Conservation (phyloP, 805 yeast species). For the Maudiozyma barnettii region DNA sequence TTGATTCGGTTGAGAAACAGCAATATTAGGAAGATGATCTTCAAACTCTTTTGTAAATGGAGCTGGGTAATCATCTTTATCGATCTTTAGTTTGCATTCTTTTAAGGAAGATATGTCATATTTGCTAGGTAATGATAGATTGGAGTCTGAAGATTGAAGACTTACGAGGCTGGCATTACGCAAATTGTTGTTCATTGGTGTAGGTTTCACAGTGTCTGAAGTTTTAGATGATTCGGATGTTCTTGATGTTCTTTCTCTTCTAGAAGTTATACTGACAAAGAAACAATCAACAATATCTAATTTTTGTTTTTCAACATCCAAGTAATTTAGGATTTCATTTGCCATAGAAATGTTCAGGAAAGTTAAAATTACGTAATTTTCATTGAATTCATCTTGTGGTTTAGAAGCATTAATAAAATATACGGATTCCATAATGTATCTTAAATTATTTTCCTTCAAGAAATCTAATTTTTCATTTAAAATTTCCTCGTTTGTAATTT, state of each 20-base stretch:
- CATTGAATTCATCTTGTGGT: slow-evolving; percentile 11
- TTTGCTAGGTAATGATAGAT: slow-evolving; percentile 7
- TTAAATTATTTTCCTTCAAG: slow-evolving; percentile 10
- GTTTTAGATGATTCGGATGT: background rate
- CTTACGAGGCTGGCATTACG: slow-evolving; percentile 4
- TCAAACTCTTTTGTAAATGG: slow-evolving; percentile 10
- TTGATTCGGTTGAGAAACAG: slow-evolving; percentile 13
- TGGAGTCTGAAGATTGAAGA: slow-evolving; percentile 9
- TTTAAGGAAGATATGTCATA: slow-evolving; percentile 9
- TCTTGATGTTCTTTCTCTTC: background rate
- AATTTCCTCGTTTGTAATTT: slow-evolving; percentile 4
- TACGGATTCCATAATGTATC: slow-evolving; percentile 23
- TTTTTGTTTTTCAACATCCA: slow-evolving; percentile 7
- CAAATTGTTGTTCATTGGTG: background rate
- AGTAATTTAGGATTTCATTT: slow-evolving; percentile 17
- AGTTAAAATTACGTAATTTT: slow-evolving; percentile 18
- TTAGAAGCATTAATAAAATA: slow-evolving; percentile 12
- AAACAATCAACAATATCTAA: slow-evolving; percentile 9
- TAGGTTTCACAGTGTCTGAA: background rate
- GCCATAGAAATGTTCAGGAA: slow-evolving; percentile 24
- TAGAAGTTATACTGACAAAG: slow-evolving; percentile 5
- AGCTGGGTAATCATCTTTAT: slow-evolving; percentile 8
- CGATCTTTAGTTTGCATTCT: slow-evolving; percentile 8
- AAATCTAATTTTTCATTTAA: slow-evolving; percentile 11
- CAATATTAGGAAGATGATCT: slow-evolving; percentile 13